Conservation (phyloP, 2,329 filamentous ascomycete genomes). For the Aspergillus pseudoterreus region DNA sequence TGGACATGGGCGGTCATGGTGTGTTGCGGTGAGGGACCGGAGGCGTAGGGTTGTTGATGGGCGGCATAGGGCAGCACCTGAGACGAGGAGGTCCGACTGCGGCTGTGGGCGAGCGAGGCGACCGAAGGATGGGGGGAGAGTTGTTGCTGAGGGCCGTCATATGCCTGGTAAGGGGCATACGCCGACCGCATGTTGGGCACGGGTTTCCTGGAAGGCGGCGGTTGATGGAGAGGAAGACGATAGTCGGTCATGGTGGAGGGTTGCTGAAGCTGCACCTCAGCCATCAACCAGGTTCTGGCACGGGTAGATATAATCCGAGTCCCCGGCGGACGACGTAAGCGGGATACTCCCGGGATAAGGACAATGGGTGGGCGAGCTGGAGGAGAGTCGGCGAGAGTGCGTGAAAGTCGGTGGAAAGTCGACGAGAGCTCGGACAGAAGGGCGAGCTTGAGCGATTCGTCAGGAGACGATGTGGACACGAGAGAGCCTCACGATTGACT, state of each 20-base stretch:
- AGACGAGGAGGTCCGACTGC: slow-evolving; percentile 40
- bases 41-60: slow-evolving; percentile 23
- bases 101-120: slow-evolving; percentile 28
- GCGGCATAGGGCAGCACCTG: slow-evolving; percentile 26
- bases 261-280: slow-evolving; percentile 23
- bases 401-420: background rate
- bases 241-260: slow-evolving; percentile 34
- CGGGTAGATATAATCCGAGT: background rate
- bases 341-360: background rate
- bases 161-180: slow-evolving; percentile 22
- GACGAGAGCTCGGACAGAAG: background rate
- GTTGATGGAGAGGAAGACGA: slow-evolving; percentile 33
- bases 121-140: slow-evolving; percentile 24
- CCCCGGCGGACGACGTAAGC: background rate
- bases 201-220: slow-evolving; percentile 29
- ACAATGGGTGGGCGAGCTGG: background rate
- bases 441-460: slow-evolving; percentile 1
- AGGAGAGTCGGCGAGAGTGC: background rate
- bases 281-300: slow-evolving; percentile 16
- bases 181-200: slow-evolving; percentile 20
- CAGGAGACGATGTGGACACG: background rate
- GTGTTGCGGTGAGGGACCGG: slow-evolving; percentile 23
- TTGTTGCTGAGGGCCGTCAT: slow-evolving; percentile 21
- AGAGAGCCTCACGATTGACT: background rate
- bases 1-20: slow-evolving; percentile 22